Evolutionary conservation across 352 stramenopile genomes (phyloP).

Genomic region (Globisporangium cederbergense): DNA sequence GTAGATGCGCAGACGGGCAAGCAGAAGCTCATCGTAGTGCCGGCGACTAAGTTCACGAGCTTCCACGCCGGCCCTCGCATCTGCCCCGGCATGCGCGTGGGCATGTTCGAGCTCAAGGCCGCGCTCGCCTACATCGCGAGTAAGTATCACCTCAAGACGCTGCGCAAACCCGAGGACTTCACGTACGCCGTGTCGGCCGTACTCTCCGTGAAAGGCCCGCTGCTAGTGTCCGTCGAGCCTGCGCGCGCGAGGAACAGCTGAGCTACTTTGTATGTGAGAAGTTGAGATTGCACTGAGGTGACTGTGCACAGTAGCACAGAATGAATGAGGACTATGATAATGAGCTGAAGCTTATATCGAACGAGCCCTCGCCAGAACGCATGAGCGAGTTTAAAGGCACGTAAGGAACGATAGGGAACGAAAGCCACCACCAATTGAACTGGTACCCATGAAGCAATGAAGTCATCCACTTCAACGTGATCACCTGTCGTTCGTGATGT

Average conservation of each 20-base stretch:
- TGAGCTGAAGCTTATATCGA: too few species aligned
- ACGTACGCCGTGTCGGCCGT: constrained; percentile 44
- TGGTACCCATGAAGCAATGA: too few species aligned
- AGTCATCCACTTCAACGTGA: not conserved
- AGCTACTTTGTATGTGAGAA: not conserved
- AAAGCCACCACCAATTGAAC: too few species aligned
- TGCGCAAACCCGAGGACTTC: constrained; percentile 34
- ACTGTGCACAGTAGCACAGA: too few species aligned
- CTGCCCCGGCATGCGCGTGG: constrained; percentile 16
- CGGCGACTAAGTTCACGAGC: constrained; percentile 26
- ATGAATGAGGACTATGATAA: too few species aligned
- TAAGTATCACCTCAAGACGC: constrained; percentile 40
- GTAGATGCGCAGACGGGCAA: constrained; percentile 26
- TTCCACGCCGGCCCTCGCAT: constrained; percentile 33
- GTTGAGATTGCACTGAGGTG: too few species aligned
- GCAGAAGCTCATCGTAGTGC: constrained; percentile 12
- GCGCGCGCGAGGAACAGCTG: constrained; percentile 5
- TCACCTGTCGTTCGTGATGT: not conserved
- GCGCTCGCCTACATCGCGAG: constrained; percentile 24
- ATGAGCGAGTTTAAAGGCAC: too few species aligned
- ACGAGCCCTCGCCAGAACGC: too few species aligned
- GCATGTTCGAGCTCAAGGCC: constrained; percentile 53
- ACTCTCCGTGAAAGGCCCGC: constrained; percentile 17
- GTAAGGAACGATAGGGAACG: too few species aligned
- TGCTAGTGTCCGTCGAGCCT: constrained; percentile 1